Conservation (phyloP, 1,284 basidiomycete species). For the Fomitopsis schrenkii region DNA sequence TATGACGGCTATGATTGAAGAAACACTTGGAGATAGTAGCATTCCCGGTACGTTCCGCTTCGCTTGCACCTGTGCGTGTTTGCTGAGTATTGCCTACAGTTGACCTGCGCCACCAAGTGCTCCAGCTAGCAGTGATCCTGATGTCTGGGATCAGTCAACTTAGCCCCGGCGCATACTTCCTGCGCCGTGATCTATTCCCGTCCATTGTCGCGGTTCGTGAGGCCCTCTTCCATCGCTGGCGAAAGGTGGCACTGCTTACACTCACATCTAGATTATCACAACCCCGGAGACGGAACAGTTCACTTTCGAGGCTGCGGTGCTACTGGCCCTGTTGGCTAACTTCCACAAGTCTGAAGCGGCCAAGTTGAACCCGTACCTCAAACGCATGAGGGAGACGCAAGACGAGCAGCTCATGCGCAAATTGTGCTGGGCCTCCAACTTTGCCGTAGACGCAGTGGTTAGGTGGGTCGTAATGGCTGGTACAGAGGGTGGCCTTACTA, state of each 20-base stretch:
- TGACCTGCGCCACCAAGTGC: slow-evolving; percentile 44
- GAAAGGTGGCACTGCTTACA: too few species aligned
- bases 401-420: slow-evolving; percentile 50
- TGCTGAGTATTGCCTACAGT: slow-evolving; percentile 27
- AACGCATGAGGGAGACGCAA: slow-evolving; percentile 40
- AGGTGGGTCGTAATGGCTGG: slow-evolving; percentile 32
- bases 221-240: background rate
- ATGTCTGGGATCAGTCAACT: slow-evolving; percentile 55
- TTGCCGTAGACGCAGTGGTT: slow-evolving; percentile 44
- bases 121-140: slow-evolving; percentile 54
- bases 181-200: slow-evolving; percentile 55
- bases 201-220: slow-evolving; percentile 42
- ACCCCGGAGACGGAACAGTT: slow-evolving; percentile 47
- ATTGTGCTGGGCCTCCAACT: slow-evolving; percentile 52
- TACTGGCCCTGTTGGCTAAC: slow-evolving; percentile 56
- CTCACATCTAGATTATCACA: slow-evolving; percentile 43
- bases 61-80: too few species aligned
- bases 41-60: slow-evolving; percentile 37
- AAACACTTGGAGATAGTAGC: slow-evolving; percentile 38
- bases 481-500: background rate
- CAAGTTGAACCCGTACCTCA: slow-evolving; percentile 60
- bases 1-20: slow-evolving; percentile 42
- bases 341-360: slow-evolving; percentile 68
- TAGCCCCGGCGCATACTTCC: slow-evolving; percentile 65
- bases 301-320: slow-evolving; percentile 53